Evolutionary conservation across 140 eudicot genomes (phyloP), one percentile per base, ranked within the genome.

Genomic region (Bidens hawaiensis): DNA sequence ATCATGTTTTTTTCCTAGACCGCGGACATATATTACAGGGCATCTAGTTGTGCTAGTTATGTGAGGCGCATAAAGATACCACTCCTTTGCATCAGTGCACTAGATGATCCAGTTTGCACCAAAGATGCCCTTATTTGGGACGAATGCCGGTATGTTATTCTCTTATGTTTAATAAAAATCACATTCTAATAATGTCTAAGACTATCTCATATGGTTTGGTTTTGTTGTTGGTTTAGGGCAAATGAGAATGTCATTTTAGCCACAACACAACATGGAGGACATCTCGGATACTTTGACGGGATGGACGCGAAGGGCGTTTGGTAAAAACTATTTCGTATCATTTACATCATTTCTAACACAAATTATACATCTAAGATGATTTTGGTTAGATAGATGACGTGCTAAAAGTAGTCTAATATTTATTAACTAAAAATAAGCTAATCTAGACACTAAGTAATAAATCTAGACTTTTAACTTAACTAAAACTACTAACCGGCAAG

Each of bases 241-340:
- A 94, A 94, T 65, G 51, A 78, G 73, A 94, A 94, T 49, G 73
- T 94, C 62, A 67, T 94, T 62, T 68, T 94, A 24, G 97, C 97
- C 36, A 83, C 89, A n/a, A 85, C 97, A n/a, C 75, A 88, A 56
- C 99, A 94, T 45, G 99, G 99, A 76, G 99, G 99, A 64, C 99
- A 94, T 73, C 73, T 94, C 11, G 95, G 94, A 15, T 85, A 59
- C 72, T 94, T 80, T 52, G 97, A 94, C 54, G 97, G 99, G 67
- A 47, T 85, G 45, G 81, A 84, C 61, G 99, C 94, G 0, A 77
- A 77, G 72, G 82, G 85, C 40, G 62, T 94, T 41, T 94, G 99
- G 99, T 94, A 85, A 70, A 66, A 36, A 31, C 25, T 33, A 24
- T 38, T 64, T 31, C n/a, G 5, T 62, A 21, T 26, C 46, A 33